Evolutionary conservation across 371 early-diverging fungal genomes (phyloP), one percentile per base, ranked within the genome.

Genomic region (Mucor circinelloides): DNA sequence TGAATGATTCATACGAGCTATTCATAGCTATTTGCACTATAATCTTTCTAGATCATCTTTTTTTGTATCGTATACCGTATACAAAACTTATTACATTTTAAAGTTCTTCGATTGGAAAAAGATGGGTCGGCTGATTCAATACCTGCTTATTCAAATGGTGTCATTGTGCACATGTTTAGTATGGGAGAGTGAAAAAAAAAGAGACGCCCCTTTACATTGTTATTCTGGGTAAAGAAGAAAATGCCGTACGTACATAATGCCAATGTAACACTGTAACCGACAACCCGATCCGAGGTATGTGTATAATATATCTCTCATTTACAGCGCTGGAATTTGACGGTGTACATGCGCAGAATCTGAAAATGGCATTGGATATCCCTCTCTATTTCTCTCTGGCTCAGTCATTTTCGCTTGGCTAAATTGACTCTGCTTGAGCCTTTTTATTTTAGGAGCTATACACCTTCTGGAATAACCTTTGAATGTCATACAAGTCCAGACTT

Each of bases 91-190:
- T n/a, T 44, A 3, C 34, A 9, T 6, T 34, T 31, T 31, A 34
- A 13, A 36, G 36, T 36, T 36, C 10, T 36, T 36, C 36, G 36
- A 36, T 36, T 55, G 4, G 6, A 10, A 12, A 17, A 55, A 17
- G 12, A 55, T 13, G 13, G 31, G 55, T 55, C 55, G 55, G 17
- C 27, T 55, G 55, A 55, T 55, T n/a, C 28, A 23, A 55, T 23
- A 28, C 15, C 21, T 28, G 55, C 48, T 48, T 48, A 21, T 48
- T 48, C 25, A 48, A 30, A 55, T 55, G 55, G 55, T 55, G 55
- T 30, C 55, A 55, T 55, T 55, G 55, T 27, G 28, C 55, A 55
- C 55, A 55, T 13, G 28, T 55, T 48, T 48, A 48, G 48, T 48
- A 48, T 48, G 48, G 48, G 48, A 48, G 48, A 48, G 48, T 48